Conservation (phyloP, 352 stramenopile species). For the Phytophthora multivora region DNA sequence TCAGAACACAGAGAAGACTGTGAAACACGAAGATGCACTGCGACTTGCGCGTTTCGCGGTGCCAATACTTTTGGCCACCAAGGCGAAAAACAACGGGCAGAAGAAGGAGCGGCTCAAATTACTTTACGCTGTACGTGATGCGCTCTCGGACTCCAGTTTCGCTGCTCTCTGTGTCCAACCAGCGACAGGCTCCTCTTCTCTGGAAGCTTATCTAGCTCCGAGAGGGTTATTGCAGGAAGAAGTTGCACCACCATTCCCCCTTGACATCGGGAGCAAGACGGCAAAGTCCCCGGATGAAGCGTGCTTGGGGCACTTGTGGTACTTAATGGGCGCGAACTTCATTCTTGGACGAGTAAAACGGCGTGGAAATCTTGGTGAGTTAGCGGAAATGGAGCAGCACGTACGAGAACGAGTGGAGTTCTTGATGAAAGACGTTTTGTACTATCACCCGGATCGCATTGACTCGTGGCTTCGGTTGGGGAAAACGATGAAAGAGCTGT, state of each 20-base stretch:
- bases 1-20: constrained; percentile 18
- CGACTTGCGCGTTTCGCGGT: constrained; percentile 58
- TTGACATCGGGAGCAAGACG: background rate
- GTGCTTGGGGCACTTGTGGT: constrained; percentile 70
- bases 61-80: constrained; percentile 56
- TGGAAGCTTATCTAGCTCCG: constrained; percentile 46
- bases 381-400: constrained; percentile 64
- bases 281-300: constrained; percentile 24
- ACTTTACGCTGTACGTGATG: constrained; percentile 56
- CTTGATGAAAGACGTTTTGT: constrained; percentile 65
- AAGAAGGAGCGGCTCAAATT: constrained; percentile 81
- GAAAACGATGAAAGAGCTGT: constrained; percentile 73
- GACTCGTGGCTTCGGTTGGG: constrained; percentile 73
- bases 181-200: constrained; percentile 10
- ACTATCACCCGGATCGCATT: constrained; percentile 61
- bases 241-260: constrained; percentile 13
- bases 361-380: constrained; percentile 58
- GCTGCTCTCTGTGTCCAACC: constrained; percentile 23
- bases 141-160: constrained; percentile 35
- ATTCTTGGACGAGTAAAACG: constrained; percentile 64
- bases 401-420: constrained; percentile 63
- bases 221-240: constrained; percentile 41
- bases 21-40: constrained; percentile 36
- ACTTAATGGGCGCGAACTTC: constrained; percentile 73
- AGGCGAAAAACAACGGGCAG: constrained; percentile 67